Base-by-base conservation (phyloP, 331 rosid species). In the Dryas integrifolia region DNA sequence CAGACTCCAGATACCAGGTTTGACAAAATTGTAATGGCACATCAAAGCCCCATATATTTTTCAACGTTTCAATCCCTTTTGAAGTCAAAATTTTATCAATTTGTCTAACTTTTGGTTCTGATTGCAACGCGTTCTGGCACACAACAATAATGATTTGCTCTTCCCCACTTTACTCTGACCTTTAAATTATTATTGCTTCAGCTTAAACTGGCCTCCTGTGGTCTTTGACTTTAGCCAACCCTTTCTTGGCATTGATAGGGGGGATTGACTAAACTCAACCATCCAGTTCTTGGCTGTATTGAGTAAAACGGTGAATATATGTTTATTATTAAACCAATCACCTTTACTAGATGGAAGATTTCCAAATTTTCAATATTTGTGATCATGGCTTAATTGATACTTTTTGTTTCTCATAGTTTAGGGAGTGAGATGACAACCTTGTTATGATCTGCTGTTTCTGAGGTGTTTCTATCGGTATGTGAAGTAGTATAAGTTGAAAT, bases 81-180 rank as follows among this genome's bases (percentile, higher is more conserved):
- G 63, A 16, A 21, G 57, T 24, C 66, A 7, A 3, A 5, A 46
- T 14, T 3, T 15, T 6, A n/a, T 61, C 46, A 51, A 16, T 70
- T 18, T 24, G 67, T 63, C 72, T 7, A 14, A 62, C 60, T 55
- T 58, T 41, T 26, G 21, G 5, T 4, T 16, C 26, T 69, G 72
- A 72, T 49, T 16, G 73, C 43, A 60, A 66, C 80, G 82, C 79
- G 72, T 76, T 18, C 41, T 61, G 13, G 46, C 56, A 65, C 59
- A 60, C 15, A 10, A 3, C 35, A 30, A 64, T 12, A 24, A 52
- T 58, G 45, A n/a, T 51, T 9, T 67, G 62, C 56, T 74, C 47
- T 53, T 74, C 67, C 82, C 75, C 81, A 66, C 81, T 15, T 18
- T 18, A 0, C 58, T 50, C n/a, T 67, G 74, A 41, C 52, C 53